phyloP scores from a whole-genome alignment of 768 basidiomycete genomes.

The Tricholoma flavovirens region DNA sequence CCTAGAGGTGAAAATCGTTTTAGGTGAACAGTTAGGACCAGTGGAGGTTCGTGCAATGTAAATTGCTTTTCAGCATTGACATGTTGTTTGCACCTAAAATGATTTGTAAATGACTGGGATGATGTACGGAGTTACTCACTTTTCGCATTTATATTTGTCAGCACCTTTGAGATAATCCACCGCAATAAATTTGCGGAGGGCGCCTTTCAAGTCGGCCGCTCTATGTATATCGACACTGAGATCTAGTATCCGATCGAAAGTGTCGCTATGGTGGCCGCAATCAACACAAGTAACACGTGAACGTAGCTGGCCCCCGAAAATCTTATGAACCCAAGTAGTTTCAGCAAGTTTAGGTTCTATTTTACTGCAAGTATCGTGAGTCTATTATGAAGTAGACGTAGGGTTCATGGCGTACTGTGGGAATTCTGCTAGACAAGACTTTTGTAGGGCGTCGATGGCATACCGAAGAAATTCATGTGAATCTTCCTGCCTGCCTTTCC shows the following conservation, averaged over 20 bases:
- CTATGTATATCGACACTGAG: slow-evolving; percentile 85
- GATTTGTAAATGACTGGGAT: background rate
- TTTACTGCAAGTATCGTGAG: slow-evolving; percentile 42
- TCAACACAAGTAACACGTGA: slow-evolving; percentile 83
- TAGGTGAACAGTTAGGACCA: slow-evolving; percentile 86
- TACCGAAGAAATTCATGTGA: slow-evolving; percentile 97
- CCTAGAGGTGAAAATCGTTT: slow-evolving; percentile 93
- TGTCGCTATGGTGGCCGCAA: slow-evolving; percentile 88
- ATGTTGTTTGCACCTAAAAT: slow-evolving; percentile 78
- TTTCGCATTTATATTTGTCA: slow-evolving; percentile 98
- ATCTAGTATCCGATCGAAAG: slow-evolving; percentile 92
- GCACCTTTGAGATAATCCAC: slow-evolving; percentile 81
- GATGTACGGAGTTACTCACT: slow-evolving; percentile 46
- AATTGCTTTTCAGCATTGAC: slow-evolving; percentile 90
- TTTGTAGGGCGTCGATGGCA: slow-evolving; percentile 87
- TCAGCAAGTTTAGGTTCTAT: slow-evolving; percentile 65
- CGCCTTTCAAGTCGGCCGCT: slow-evolving; percentile 56
- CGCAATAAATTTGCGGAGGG: slow-evolving; percentile 73
- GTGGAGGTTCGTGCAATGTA: slow-evolving; percentile 81
- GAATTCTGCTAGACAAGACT: slow-evolving; percentile 67
- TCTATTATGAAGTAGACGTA: background rate
- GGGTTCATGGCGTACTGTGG: slow-evolving; percentile 49
- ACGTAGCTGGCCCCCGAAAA: slow-evolving; percentile 89
- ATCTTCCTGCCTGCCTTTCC: slow-evolving; percentile 91
- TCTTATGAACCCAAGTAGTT: slow-evolving; percentile 89